Conservation (phyloP, 2,329 filamentous ascomycete genomes). For the Aureobasidium sp. region DNA sequence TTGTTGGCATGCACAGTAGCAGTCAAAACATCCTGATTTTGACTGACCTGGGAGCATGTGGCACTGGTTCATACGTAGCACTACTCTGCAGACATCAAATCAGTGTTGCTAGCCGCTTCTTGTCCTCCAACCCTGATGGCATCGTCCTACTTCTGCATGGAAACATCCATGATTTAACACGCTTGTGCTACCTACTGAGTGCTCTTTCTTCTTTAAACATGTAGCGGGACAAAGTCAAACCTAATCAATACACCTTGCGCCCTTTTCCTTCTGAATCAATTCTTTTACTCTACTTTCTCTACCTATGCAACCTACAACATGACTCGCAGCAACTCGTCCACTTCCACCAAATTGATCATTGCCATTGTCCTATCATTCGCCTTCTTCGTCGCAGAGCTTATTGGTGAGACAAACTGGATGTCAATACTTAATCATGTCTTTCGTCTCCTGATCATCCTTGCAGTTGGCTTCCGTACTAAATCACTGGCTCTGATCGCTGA, state of each 20-base stretch:
- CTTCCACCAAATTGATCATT: not conserved
- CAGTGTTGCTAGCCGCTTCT: not conserved
- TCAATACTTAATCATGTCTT: not conserved
- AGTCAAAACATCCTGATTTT: not conserved
- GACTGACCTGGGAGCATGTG: not conserved
- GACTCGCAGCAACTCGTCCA: slow-evolving; percentile 7
- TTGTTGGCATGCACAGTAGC: not conserved
- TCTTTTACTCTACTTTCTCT: not conserved
- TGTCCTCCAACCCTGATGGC: slow-evolving; percentile 8
- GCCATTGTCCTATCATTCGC: slow-evolving; percentile 2
- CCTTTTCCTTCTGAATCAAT: not conserved
- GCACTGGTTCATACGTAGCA: not conserved
- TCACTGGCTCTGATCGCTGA: slow-evolving; percentile 69
- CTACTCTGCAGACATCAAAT: not conserved
- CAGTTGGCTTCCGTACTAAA: slow-evolving; percentile 61
- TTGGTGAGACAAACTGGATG: not conserved
- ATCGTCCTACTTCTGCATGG: slow-evolving; percentile 4
- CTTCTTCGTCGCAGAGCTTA: slow-evolving; percentile 11
- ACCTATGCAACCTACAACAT: not conserved
- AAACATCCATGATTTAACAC: slow-evolving; percentile 5
- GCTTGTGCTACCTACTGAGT: slow-evolving; percentile 1
- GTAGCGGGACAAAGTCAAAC: not conserved
- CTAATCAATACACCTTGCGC: not conserved
- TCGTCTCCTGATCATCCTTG: not conserved
- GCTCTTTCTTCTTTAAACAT: not conserved